Evolutionary conservation across 192 early-diverging fungal genomes (phyloP).

Genomic region (Backusella mclennaniae): DNA sequence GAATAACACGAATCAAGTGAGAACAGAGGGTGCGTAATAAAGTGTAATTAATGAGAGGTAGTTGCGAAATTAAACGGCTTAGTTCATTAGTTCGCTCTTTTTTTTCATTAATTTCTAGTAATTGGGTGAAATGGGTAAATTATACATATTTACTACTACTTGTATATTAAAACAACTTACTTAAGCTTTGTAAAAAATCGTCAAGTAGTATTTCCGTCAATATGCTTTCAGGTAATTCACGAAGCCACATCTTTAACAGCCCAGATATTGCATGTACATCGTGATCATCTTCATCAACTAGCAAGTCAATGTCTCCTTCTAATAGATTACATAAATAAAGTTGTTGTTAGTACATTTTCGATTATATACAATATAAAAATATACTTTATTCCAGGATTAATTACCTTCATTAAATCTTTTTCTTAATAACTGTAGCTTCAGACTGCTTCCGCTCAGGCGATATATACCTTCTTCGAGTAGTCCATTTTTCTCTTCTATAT

Average conservation of each 20-base stretch:
- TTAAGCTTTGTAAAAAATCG: slow-evolving; percentile 79
- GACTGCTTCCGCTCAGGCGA: slow-evolving; percentile 78
- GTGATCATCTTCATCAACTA: slow-evolving; percentile 59
- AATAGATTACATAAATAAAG: background rate
- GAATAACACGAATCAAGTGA: slow-evolving; percentile 89
- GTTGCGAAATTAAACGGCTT: slow-evolving; percentile 66
- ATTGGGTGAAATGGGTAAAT: background rate
- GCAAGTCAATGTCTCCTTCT: slow-evolving; percentile 77
- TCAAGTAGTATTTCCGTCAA: slow-evolving; percentile 80
- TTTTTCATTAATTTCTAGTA: slow-evolving; percentile 70
- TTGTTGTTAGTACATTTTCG: background rate
- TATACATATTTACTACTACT: background rate
- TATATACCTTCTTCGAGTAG: slow-evolving; percentile 94
- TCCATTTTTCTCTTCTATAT: slow-evolving; percentile 86
- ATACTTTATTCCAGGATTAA: background rate
- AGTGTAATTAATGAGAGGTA: slow-evolving; percentile 90
- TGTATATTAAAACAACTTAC: slow-evolving; percentile 33
- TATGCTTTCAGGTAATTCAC: slow-evolving; percentile 86
- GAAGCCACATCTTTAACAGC: slow-evolving; percentile 87
- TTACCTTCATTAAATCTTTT: slow-evolving; percentile 70
- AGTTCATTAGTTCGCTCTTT: slow-evolving; percentile 79
- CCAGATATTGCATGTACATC: slow-evolving; percentile 94
- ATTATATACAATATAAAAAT: background rate
- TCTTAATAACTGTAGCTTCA: slow-evolving; percentile 72
- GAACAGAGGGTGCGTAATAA: slow-evolving; percentile 82